phyloP scores from a whole-genome alignment of 2,329 filamentous ascomycete genomes.

The Colletotrichum filicis region DNA sequence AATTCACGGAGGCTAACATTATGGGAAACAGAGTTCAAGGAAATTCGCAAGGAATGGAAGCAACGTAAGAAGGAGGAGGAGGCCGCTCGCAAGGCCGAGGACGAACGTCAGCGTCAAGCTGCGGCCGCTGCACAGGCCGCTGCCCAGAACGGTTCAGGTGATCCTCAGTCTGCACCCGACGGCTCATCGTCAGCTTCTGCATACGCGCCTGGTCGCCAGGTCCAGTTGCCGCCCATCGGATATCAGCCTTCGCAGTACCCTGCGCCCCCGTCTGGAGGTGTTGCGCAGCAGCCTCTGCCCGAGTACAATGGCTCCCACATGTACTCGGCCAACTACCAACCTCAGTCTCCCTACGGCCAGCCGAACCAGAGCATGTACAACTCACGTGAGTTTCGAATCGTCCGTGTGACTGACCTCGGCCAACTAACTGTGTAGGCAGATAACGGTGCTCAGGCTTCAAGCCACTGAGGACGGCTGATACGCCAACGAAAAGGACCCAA shows the following conservation, averaged over 20 bases:
- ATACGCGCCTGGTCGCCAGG: constrained; percentile 66
- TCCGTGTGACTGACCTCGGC: neutral
- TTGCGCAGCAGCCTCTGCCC: constrained; percentile 59
- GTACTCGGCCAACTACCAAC: constrained; percentile 65
- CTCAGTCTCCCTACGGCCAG: constrained; percentile 68
- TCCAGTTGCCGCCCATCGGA: constrained; percentile 80
- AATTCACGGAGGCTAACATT: constrained; percentile 39
- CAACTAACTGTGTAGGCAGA: constrained; percentile 36
- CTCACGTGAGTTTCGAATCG: constrained; percentile 59
- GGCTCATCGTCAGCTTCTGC: constrained; percentile 66
- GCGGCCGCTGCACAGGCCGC: constrained; percentile 58
- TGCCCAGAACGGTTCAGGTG: constrained; percentile 60
- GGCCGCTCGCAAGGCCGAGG: constrained; percentile 86
- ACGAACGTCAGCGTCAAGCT: constrained; percentile 77
- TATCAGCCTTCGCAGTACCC: constrained; percentile 77
- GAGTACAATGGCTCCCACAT: constrained; percentile 67
- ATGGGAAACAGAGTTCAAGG: constrained; percentile 85
- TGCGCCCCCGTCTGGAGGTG: constrained; percentile 66
- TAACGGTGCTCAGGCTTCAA: constrained; percentile 35
- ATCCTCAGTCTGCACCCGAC: constrained; percentile 59
- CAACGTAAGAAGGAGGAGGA: constrained; percentile 99
- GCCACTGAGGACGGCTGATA: constrained; percentile 23
- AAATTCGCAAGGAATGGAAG: constrained; percentile 99
- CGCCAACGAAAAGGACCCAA: constrained; percentile 16
- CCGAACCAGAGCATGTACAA: constrained; percentile 69